Conservation (phyloP, 163 green algal species). For the Prototheca wickerhamii region DNA sequence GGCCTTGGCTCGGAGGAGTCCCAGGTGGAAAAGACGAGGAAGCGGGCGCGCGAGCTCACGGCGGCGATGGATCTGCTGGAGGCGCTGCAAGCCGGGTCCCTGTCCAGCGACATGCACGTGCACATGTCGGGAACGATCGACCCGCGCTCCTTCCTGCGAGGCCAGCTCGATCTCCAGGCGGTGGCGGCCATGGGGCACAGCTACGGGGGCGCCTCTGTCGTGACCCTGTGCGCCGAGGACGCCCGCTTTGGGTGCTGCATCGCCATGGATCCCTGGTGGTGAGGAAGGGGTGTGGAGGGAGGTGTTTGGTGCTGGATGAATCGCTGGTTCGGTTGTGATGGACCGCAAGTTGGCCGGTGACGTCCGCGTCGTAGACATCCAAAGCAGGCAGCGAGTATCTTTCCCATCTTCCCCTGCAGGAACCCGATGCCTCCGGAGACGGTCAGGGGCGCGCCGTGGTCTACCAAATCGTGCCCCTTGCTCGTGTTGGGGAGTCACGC, state of each 20-base stretch:
- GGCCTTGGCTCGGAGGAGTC: slow-evolving; percentile 5
- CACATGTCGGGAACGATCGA: neutral
- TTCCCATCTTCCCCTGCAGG: too few species aligned
- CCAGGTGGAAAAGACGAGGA: slow-evolving; percentile 3
- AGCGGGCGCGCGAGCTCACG: slow-evolving; percentile 17
- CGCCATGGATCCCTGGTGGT: slow-evolving; percentile 52
- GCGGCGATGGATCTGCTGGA: slow-evolving; percentile 15
- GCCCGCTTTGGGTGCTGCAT: slow-evolving; percentile 31
- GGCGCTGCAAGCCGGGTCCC: too few species aligned
- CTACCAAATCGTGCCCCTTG: slow-evolving; percentile 16
- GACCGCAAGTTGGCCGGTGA: too few species aligned
- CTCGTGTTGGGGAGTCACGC: slow-evolving; percentile 48
- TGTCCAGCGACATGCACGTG: too few species aligned
- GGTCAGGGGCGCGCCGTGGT: neutral
- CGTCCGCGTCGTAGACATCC: too few species aligned
- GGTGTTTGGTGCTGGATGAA: neutral
- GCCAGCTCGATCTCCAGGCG: slow-evolving; percentile 10
- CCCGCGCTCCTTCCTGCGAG: neutral
- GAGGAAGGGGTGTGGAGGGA: too few species aligned
- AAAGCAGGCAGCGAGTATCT: too few species aligned
- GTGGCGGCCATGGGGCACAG: slow-evolving; percentile 22
- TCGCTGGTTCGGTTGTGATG: neutral
- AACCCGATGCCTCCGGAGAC: too few species aligned
- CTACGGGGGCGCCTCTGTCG: slow-evolving; percentile 43
- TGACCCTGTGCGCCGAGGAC: slow-evolving; percentile 32